Percentiles rank a stretch among this genome's conserved stretches.
Conservation (phyloP, 2,329 filamentous ascomycete species). For the Fusarium austroafricanum region DNA sequence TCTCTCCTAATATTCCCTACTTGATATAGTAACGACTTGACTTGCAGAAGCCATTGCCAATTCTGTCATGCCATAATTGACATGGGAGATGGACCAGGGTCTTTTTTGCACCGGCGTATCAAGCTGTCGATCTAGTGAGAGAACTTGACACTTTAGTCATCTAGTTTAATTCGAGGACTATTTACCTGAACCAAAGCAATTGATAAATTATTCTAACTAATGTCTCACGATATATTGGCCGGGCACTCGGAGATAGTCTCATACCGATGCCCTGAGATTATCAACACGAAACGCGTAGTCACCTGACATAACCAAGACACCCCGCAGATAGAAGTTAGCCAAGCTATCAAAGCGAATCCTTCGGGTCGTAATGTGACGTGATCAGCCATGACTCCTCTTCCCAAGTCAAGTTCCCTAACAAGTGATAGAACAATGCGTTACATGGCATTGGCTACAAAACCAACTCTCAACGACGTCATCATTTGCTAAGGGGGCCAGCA, state of each 20-base stretch:
- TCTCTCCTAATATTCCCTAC: neutral
- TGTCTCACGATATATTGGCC: neutral
- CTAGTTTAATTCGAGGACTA: neutral
- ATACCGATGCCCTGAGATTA: neutral
- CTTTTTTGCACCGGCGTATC: neutral
- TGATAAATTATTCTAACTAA: neutral
- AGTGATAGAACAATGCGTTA: neutral
- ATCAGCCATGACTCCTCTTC: neutral
- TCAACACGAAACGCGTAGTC: neutral
- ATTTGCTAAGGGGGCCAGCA: neutral
- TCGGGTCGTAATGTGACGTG: neutral
- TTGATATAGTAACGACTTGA: neutral
- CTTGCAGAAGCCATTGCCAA: neutral
- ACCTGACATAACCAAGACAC: conserved; percentile 1
- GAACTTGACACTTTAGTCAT: neutral
- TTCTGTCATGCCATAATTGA: conserved; percentile 1
- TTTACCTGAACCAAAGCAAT: neutral
- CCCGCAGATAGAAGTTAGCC: neutral
- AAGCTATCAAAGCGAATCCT: no score
- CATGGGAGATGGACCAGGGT: neutral
- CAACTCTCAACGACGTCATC: conserved; percentile 26
- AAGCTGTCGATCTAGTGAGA: neutral
- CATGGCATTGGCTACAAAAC: neutral
- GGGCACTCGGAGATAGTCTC: neutral
- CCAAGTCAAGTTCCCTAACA: neutral